Evolutionary conservation across 768 basidiomycete genomes (phyloP).

Genomic region (Chalciporus chontae): DNA sequence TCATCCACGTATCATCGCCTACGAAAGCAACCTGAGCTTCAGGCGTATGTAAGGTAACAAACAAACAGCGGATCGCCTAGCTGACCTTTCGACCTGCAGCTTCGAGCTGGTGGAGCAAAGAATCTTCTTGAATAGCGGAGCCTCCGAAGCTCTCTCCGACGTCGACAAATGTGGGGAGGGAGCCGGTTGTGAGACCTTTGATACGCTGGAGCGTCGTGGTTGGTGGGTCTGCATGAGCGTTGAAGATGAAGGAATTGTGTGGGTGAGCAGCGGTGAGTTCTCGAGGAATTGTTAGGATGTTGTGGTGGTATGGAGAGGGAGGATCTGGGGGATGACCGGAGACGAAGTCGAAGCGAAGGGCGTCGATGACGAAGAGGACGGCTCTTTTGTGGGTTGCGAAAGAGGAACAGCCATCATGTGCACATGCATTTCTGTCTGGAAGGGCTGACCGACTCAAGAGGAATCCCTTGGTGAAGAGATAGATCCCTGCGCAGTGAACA

Average conservation of each 20-base stretch:
- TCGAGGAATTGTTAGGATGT: slow-evolving; percentile 74
- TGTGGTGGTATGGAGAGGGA: slow-evolving; percentile 69
- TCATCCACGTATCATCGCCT: slow-evolving; percentile 97
- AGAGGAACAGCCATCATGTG: slow-evolving; percentile 41
- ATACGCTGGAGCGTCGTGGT: slow-evolving; percentile 93
- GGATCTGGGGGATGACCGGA: slow-evolving; percentile 59
- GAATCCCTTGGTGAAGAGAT: slow-evolving; percentile 90
- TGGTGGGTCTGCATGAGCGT: slow-evolving; percentile 90
- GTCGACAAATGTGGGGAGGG: slow-evolving; percentile 93
- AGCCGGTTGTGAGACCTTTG: slow-evolving; percentile 93
- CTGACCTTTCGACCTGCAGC: slow-evolving; percentile 57
- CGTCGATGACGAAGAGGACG: slow-evolving; percentile 85
- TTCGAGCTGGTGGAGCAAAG: slow-evolving; percentile 70
- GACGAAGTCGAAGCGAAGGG: slow-evolving; percentile 92
- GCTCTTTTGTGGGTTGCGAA: slow-evolving; percentile 73
- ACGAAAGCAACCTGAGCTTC: slow-evolving; percentile 72
- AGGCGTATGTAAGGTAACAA: slow-evolving; percentile 4
- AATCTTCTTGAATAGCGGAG: slow-evolving; percentile 84
- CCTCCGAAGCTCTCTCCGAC: slow-evolving; percentile 91
- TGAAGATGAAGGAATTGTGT: slow-evolving; percentile 76
- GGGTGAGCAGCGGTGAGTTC: slow-evolving; percentile 66
- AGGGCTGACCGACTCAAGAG: slow-evolving; percentile 65
- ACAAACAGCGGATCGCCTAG: background rate
- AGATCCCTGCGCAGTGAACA: slow-evolving; percentile 75
- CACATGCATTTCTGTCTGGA: slow-evolving; percentile 41